Conservation (phyloP, 768 basidiomycete genomes). For the Tephrocybe sp. region DNA sequence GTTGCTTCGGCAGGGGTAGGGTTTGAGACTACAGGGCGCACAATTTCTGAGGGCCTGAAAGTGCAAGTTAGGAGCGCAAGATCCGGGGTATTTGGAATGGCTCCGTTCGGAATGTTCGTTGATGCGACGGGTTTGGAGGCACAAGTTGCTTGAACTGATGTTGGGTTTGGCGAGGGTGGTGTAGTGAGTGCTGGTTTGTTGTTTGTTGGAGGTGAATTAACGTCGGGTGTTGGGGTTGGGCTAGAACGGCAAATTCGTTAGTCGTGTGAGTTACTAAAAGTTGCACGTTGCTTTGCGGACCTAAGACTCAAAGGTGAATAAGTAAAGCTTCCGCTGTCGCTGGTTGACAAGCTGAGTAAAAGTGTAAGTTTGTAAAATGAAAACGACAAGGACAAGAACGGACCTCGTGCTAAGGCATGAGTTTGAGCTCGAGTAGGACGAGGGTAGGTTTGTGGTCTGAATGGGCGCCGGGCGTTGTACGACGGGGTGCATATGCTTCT, state of each 20-base stretch:
- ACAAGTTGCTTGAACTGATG: not conserved
- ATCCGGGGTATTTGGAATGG: not conserved
- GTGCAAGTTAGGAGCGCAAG: constrained; percentile 38
- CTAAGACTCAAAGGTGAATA: constrained; percentile 1
- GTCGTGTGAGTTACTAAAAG: not conserved
- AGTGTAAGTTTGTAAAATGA: not conserved
- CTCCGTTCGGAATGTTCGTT: not conserved
- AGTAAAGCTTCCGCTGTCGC: constrained; percentile 2
- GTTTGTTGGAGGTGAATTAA: not conserved
- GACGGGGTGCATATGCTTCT: constrained; percentile 57
- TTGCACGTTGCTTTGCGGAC: not conserved
- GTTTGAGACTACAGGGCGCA: constrained; percentile 23
- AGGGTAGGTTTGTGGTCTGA: constrained; percentile 14
- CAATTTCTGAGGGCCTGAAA: constrained; percentile 39
- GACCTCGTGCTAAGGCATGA: constrained; percentile 12
- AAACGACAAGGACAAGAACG: not conserved
- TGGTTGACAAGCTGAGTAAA: constrained; percentile 5
- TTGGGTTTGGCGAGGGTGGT: not conserved
- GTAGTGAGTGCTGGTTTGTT: not conserved
- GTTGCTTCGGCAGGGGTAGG: not conserved
- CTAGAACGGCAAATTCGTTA: not conserved
- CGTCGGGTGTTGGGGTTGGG: not conserved
- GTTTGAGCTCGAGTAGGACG: constrained; percentile 4
- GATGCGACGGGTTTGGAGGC: not conserved
- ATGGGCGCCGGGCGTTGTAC: constrained; percentile 29